Evolutionary conservation across 108 stramenopile genomes (phyloP).

Genomic region (Halocafeteria seosinensis): DNA sequence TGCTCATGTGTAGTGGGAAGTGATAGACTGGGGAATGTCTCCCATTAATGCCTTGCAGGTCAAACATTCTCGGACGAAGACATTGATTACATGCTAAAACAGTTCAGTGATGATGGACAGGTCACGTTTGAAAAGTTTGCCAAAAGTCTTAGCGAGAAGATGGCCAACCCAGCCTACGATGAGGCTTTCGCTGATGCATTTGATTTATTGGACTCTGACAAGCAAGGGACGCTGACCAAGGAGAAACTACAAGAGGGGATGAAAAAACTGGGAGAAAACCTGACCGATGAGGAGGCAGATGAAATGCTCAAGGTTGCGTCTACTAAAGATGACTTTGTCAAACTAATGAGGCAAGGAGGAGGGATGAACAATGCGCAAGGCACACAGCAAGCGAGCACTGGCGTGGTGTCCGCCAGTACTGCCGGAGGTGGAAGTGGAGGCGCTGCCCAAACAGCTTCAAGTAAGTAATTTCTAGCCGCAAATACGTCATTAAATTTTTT

Average conservation of each 20-base stretch:
- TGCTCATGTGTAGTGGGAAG: neutral
- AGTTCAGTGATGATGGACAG: neutral
- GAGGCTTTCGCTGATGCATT: constrained; percentile 2
- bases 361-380: neutral
- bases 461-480: neutral
- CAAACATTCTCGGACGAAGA: neutral
- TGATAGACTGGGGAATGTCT: neutral
- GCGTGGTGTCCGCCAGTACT: neutral
- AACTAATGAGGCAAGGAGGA: neutral
- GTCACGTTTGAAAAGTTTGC: neutral
- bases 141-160: neutral
- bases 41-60: neutral
- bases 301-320: neutral
- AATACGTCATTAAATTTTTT: neutral
- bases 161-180: neutral
- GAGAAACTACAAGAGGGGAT: neutral
- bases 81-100: neutral
- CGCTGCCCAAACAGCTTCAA: neutral
- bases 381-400: neutral
- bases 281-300: neutral
- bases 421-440: neutral
- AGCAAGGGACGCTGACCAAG: neutral
- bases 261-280: neutral
- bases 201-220: neutral
- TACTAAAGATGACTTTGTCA: neutral